phyloP scores from a whole-genome alignment of 495 filamentous ascomycete genomes.

The Glarea lozoyensis region DNA sequence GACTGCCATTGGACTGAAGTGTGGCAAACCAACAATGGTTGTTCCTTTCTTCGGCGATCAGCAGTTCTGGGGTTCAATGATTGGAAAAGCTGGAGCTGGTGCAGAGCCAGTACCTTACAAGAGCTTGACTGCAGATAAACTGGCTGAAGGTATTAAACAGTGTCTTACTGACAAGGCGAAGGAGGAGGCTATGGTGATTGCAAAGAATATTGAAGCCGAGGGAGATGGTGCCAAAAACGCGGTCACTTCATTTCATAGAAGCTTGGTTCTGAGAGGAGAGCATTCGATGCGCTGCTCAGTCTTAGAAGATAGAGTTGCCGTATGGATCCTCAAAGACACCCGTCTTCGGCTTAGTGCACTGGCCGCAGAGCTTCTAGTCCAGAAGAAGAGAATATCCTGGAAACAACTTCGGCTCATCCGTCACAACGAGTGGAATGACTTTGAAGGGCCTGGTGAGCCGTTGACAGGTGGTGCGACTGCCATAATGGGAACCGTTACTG shows the following conservation, averaged over 20 bases:
- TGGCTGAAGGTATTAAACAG: slow-evolving; percentile 61
- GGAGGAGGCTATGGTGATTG: slow-evolving; percentile 48
- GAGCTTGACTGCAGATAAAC: slow-evolving; percentile 48
- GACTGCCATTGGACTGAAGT: slow-evolving; percentile 55
- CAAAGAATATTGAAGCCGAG: slow-evolving; percentile 53
- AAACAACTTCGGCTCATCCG: slow-evolving; percentile 56
- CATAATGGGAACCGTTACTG: slow-evolving; percentile 41
- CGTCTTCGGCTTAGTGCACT: slow-evolving; percentile 50
- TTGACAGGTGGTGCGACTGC: slow-evolving; percentile 55
- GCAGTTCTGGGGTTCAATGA: slow-evolving; percentile 75
- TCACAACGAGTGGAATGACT: slow-evolving; percentile 72
- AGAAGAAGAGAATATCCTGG: slow-evolving; percentile 49
- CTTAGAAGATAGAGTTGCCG: slow-evolving; percentile 53
- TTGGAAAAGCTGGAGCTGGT: slow-evolving; percentile 56
- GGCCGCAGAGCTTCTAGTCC: slow-evolving; percentile 56
- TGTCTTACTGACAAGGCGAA: slow-evolving; percentile 51
- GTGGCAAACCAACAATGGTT: slow-evolving; percentile 55
- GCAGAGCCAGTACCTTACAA: slow-evolving; percentile 67
- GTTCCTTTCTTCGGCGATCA: slow-evolving; percentile 69
- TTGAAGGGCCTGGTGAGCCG: slow-evolving; percentile 68
- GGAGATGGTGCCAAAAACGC: slow-evolving; percentile 68
- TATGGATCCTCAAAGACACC: slow-evolving; percentile 56
- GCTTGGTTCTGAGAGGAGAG: slow-evolving; percentile 45
- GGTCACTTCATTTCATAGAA: slow-evolving; percentile 59
- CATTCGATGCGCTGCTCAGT: slow-evolving; percentile 61